Evolutionary conservation across 2,329 filamentous ascomycete species (phyloP), one percentile per base, ranked within the genome.

Genomic region (Penicillium sp.): DNA sequence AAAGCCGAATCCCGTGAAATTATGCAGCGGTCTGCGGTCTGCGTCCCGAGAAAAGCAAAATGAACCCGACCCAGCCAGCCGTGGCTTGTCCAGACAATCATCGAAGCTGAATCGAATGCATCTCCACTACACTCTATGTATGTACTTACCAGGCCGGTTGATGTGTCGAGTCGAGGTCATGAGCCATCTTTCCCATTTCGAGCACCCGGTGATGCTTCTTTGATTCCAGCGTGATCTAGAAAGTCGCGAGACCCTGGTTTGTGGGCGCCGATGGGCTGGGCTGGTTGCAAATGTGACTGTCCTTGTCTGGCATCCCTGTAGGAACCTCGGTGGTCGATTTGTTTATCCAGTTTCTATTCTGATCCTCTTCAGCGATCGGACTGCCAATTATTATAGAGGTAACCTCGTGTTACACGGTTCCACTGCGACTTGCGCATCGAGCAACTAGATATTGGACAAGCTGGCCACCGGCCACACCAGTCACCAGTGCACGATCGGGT

Each of bases 121-220:
- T 31, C 28, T 8, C 1, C 28, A 31, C 28, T 8, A 31, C 7
- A 31, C 28, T 8, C 28, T 31, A 8, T 8, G 28, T 22, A 22
- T 4, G 22, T 22, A 22, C 22, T 22, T 4, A 3, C 22, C 5
- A 31, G 28, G 31, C 7, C 7, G 31, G 31, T 31, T 31, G 31
- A 31, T 31, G 31, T 31, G 31, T 31, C 31, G 31, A 31, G 31
- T 49, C 28, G 17, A 17, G 54, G 54, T 51, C 47, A 45, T 57
- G 47, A 57, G 54, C 47, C 28, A 12, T 31, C 31, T 42, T 57
- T 20, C 38, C 54, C 38, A 8, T 45, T 57, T n/a, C 15, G 43
- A 48, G 52, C 25, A 38, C 2, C 12, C 37, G 28, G 49, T 39
- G 49, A 52, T 52, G 38, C 8, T 22, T 43, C 38, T 38, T 11